phyloP scores from a whole-genome alignment of 768 basidiomycete genomes.

The Suillus variegatus region DNA sequence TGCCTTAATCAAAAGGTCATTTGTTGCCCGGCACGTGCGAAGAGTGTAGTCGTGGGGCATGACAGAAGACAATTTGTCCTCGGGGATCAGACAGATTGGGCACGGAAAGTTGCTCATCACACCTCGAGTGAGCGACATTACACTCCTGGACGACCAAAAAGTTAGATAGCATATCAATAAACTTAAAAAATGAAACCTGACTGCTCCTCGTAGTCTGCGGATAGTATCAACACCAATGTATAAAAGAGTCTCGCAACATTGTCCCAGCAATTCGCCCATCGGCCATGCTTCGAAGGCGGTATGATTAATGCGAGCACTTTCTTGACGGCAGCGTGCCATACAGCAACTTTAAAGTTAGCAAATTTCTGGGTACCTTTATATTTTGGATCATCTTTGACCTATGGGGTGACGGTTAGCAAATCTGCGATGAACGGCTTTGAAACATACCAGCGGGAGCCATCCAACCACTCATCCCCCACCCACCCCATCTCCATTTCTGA shows the following conservation, averaged over 20 bases:
- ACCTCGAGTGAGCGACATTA: conserved; percentile 38
- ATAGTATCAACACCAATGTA: conserved; percentile 33
- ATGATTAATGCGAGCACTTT: conserved; percentile 7
- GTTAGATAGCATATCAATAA: background rate
- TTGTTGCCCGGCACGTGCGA: conserved; percentile 20
- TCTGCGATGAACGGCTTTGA: background rate
- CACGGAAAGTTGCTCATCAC: conserved; percentile 32
- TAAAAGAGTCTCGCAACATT: conserved; percentile 28
- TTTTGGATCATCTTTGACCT: conserved; percentile 9
- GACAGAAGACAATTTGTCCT: conserved; percentile 22
- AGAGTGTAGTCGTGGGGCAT: conserved; percentile 11
- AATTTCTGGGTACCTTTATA: conserved; percentile 5
- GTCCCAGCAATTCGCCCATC: conserved; percentile 30
- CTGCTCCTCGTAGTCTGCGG: conserved; percentile 48
- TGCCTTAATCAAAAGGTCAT: conserved; percentile 15
- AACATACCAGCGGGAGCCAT: conserved; percentile 39
- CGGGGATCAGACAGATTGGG: conserved; percentile 38
- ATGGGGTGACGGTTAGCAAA: background rate
- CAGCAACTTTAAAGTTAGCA: conserved; percentile 12
- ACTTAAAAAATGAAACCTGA: conserved; percentile 21
- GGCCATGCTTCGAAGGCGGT: conserved; percentile 6
- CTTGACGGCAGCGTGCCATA: conserved; percentile 14
- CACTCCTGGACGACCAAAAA: conserved; percentile 21
- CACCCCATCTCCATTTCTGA: conserved; percentile 35
- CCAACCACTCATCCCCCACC: conserved; percentile 41